These are phyloP conservation scores for Misopates orontium DNA, from an alignment of 257 asterid genomes.

Conservation along the genomic window DNA sequence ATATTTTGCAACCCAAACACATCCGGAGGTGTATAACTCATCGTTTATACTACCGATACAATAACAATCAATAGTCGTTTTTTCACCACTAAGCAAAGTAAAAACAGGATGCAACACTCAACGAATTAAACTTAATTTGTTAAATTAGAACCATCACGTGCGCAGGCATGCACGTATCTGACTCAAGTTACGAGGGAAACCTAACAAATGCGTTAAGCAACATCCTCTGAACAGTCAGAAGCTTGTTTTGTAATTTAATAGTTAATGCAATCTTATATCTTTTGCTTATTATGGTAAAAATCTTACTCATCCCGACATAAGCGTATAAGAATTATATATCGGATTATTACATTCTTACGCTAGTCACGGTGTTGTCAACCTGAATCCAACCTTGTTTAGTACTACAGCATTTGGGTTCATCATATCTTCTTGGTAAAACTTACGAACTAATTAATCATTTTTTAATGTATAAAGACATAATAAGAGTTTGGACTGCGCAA, in stretches of 20 bases:
- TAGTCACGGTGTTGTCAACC: conserved; percentile 30
- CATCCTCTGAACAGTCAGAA: conserved; percentile 17
- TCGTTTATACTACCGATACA: too few relatives aligned
- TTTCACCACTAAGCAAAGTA: not conserved
- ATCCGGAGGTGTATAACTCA: too few relatives aligned
- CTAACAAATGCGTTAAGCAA: conserved; percentile 14
- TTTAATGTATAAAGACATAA: too few relatives aligned
- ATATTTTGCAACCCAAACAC: too few relatives aligned
- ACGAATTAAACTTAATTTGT: not conserved
- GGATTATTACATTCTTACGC: conserved; percentile 34
- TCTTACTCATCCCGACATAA: conserved; percentile 33
- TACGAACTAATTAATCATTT: too few relatives aligned
- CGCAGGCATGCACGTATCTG: not conserved
- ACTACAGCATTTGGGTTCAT: not conserved
- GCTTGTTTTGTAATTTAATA: conserved; percentile 10
- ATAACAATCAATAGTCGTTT: too few relatives aligned
- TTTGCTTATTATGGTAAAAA: not conserved
- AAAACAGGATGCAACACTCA: not conserved
- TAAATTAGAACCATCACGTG: not conserved
- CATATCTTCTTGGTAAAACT: too few relatives aligned
- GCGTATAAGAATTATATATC: conserved; percentile 26
- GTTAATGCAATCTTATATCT: not conserved
- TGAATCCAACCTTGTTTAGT: conserved; percentile 7
- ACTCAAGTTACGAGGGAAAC: conserved; percentile 6
- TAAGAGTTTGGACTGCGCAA: too few relatives aligned